Base-by-base conservation (phyloP, 2,329 filamentous ascomycete species). In the Fusarium multiceps region DNA sequence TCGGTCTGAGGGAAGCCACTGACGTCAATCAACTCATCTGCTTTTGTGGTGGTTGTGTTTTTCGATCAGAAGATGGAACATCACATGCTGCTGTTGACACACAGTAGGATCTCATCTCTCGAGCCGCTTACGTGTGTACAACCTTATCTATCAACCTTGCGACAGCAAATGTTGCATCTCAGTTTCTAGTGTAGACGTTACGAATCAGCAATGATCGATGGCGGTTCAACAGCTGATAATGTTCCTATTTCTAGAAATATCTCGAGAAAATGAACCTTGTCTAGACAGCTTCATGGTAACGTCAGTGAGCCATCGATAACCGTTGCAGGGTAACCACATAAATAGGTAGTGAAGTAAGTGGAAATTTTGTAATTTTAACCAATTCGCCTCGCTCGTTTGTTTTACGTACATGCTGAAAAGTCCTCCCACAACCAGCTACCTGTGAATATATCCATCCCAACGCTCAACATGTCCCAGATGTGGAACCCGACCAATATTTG, bases 1-100 rank as follows among this genome's bases (percentile, higher is more conserved):
- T 53, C 14, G 12, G 21, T 16, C 18, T 20, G 5, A 27, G 2
- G 11, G 8, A 30, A 67, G 62, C 53, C 66, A 59, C 45, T 25
- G 47, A 67, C 66, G 56, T 70, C 66, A 67, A 41, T 25, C 43
- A 16, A 59, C 63, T 55, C 53, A 41, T 28, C 41, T 54, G 30
- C 20, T 55, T 55, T 37, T 8, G 53, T 68, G 32, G 49, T 51
- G 43, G 50, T 28, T 53, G 62, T 48, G 34, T 14, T 34, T 30
- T 40, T 14, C 23, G 46, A 68, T 68, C 53, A 68, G 49, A 16
- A 68, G 53, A 48, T 48, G 27, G 37, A 21, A 32, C 21, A 53
- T 67, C 49, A 63, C 53, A 58, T 59, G 62, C 13, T 34, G 14
- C 18, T 18, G 16, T 18, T 51, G 32, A 49, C 37, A 30, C 25